Evolutionary conservation across 2,329 filamentous ascomycete species (phyloP), one percentile per base, ranked within the genome.

Genomic region (Lasiodiplodia citricola): DNA sequence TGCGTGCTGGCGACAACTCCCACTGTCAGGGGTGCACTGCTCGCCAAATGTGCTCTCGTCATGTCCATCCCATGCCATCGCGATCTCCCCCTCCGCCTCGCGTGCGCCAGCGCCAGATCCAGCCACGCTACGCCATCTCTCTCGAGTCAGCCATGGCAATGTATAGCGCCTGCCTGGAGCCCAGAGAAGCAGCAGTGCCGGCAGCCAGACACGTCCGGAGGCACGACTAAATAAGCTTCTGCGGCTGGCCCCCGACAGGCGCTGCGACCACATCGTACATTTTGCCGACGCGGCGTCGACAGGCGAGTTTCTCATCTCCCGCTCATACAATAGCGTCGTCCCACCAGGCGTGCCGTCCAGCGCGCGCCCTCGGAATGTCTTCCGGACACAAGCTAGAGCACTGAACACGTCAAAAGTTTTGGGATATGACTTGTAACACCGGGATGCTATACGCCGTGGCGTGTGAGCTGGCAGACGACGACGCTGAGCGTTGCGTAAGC

Each of bases 301-400:
- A 64, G 28, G 31, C 60, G 60, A 64, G 44, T 31, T 64, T 63
- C 25, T 64, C 60, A 64, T 64, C 60, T 64, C 60, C 60, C 47
- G 35, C 28, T 51, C 58, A 50, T 35, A 35, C 31, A 35, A 35
- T 35, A 21, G 41, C 41, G 50, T 63, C 44, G 44, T 51, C 44
- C 44, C 25, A 63, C 31, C 38, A 47, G 57, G 54, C 35, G 31
- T n/a, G 54, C 28, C n/a, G 54, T 31, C 31, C n/a, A 25, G 37
- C 38, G 38, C 18, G 31, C 44, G 58, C 25, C 41, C 14, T 37
- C 58, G 58, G 58, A 63, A 63, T 63, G 60, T 14, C 47, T 54
- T 38, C 47, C 60, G 60, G 38, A 21, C 60, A 52, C 60, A 64
- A 25, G 47, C 51, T 38, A 7, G 23, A 64, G 60, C 44, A 50